Conservation (phyloP, 345 rosid species). For the Sisymbrium altissimum region DNA sequence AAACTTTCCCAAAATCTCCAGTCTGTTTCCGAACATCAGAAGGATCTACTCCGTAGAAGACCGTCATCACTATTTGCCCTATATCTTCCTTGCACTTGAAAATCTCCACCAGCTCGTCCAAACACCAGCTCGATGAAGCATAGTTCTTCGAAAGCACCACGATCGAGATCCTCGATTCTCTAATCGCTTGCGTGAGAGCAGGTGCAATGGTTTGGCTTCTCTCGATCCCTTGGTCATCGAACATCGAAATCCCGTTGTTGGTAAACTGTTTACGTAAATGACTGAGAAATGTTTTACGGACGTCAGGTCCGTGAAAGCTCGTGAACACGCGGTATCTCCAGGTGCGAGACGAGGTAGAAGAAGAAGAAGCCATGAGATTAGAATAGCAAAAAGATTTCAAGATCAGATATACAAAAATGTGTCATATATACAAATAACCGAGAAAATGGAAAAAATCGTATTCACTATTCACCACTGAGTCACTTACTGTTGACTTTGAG, state of each 20-base stretch:
- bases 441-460: no score
- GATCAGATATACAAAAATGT: no score
- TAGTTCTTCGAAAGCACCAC: conserved; percentile 16
- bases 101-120: conserved; percentile 16
- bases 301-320: not conserved
- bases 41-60: not conserved
- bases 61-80: not conserved
- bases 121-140: conserved; percentile 26
- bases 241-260: not conserved
- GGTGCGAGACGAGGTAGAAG: not conserved
- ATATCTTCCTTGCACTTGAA: not conserved
- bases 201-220: not conserved
- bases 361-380: not conserved
- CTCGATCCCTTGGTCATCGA: not conserved
- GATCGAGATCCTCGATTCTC: not conserved
- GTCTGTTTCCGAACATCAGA: not conserved
- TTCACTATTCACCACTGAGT: no score
- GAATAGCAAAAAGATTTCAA: no score
- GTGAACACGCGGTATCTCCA: not conserved
- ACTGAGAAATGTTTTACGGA: not conserved
- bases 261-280: not conserved
- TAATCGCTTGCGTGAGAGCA: not conserved
- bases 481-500: no score
- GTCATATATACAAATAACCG: no score
- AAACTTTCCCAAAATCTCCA: not conserved